Evolutionary conservation across 805 yeast species (phyloP).

Genomic region (Candida xiaguanensis): DNA sequence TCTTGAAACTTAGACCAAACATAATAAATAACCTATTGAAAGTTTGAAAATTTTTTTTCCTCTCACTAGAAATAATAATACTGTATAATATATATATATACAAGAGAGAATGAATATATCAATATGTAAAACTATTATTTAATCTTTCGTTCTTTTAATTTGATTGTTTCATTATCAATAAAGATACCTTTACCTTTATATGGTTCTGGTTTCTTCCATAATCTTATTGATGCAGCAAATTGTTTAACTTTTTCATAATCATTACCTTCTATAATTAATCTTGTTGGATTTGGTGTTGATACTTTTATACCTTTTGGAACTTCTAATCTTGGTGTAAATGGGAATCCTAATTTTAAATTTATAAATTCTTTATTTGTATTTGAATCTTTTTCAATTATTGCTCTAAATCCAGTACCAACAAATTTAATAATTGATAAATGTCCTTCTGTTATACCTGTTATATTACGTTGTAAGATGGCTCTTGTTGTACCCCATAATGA

Average conservation of each 20-base stretch:
- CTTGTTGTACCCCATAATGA: constrained; percentile 96
- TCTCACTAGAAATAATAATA: no score
- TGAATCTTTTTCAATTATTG: constrained; percentile 58
- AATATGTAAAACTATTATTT: constrained; percentile 46
- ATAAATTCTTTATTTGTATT: constrained; percentile 49
- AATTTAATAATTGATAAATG: constrained; percentile 82
- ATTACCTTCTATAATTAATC: constrained; percentile 79
- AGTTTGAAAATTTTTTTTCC: not conserved
- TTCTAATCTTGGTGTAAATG: constrained; percentile 69
- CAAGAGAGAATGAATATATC: not conserved
- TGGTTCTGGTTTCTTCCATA: constrained; percentile 93
- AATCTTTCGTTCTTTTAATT: constrained; percentile 87
- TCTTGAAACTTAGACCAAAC: not conserved
- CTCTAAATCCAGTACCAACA: constrained; percentile 97
- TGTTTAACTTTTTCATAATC: constrained; percentile 83
- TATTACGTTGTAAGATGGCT: constrained; percentile 68
- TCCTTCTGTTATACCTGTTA: constrained; percentile 90
- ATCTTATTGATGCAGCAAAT: constrained; percentile 85
- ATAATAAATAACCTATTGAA: not conserved
- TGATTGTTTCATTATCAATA: constrained; percentile 86
- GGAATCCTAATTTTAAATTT: constrained; percentile 82
- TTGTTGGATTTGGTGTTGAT: constrained; percentile 77
- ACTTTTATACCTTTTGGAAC: constrained; percentile 79
- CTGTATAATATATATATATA: constrained; percentile 3
- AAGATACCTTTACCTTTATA: constrained; percentile 98